Evolutionary conservation across 2,329 filamentous ascomycete species (phyloP).

Genomic region (Xylariaceae sp.): DNA sequence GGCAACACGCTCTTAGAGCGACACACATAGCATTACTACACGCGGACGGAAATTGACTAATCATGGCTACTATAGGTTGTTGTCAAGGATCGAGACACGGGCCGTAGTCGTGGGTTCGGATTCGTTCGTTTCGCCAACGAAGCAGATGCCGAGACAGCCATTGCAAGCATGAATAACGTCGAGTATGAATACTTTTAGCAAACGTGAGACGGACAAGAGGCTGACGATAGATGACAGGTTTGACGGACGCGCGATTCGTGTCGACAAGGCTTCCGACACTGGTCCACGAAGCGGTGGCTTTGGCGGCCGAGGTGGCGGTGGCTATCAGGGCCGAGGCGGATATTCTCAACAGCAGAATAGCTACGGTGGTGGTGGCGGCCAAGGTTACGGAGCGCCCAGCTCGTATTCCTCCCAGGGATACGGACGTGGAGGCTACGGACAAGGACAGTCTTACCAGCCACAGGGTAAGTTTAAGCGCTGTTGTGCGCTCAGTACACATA

Average conservation of each 20-base stretch:
- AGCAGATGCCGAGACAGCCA: conserved; percentile 71
- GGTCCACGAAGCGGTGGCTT: conserved; percentile 56
- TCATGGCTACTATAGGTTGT: conserved; percentile 63
- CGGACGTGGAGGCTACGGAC: conserved; percentile 40
- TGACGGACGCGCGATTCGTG: conserved; percentile 88
- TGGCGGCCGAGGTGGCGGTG: conserved; percentile 35
- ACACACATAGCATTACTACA: background rate
- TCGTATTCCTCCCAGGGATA: conserved; percentile 39
- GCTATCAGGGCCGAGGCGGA: conserved; percentile 31
- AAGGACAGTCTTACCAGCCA: conserved; percentile 38
- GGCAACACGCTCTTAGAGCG: background rate
- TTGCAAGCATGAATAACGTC: conserved; percentile 77
- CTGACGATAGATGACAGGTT: conserved; percentile 54
- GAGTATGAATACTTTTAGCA: conserved; percentile 60
- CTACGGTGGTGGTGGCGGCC: conserved; percentile 35
- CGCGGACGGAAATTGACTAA: conserved; percentile 1
- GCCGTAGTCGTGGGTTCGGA: conserved; percentile 93
- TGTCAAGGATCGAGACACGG: conserved; percentile 95
- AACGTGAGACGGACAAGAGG: background rate
- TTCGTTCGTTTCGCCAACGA: conserved; percentile 87
- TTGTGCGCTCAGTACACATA: background rate
- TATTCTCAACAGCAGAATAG: conserved; percentile 33
- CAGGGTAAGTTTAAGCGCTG: conserved; percentile 33
- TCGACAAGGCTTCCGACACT: conserved; percentile 90
- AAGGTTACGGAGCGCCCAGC: conserved; percentile 35